These are phyloP conservation scores for Geotrichum europaeum DNA, from an alignment of 1,139 yeast genomes.

Conservation along the genomic window DNA sequence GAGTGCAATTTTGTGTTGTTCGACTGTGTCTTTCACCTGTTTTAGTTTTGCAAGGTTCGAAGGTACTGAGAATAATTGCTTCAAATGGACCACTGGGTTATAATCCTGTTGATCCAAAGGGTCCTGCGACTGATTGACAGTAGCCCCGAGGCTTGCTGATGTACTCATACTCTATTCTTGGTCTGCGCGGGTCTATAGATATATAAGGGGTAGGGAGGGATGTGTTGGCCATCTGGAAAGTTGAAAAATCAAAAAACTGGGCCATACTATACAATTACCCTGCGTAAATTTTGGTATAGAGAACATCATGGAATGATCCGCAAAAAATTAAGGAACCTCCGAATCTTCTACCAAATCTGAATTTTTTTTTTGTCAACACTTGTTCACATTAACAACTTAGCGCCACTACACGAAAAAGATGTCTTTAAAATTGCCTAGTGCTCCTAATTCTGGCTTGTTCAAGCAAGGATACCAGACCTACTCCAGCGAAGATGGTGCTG, in stretches of 20 bases:
- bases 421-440: slow-evolving; percentile 89
- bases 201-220: background rate
- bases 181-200: background rate
- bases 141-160: background rate
- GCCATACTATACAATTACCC: background rate
- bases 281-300: background rate
- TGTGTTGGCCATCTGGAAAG: background rate
- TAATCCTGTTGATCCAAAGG: slow-evolving; percentile 26
- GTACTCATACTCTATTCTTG: background rate
- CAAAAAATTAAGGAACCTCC: background rate
- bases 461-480: slow-evolving; percentile 94
- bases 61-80: slow-evolving; percentile 30
- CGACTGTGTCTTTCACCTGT: slow-evolving; percentile 26
- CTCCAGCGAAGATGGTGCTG: slow-evolving; percentile 90
- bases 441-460: slow-evolving; percentile 89
- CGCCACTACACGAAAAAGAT: slow-evolving; percentile 35
- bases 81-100: slow-evolving; percentile 40
- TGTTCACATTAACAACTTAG: background rate
- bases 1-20: slow-evolving; percentile 44
- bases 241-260: background rate
- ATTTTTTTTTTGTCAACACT: background rate
- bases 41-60: slow-evolving; percentile 22
- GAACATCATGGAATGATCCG: background rate
- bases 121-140: slow-evolving; percentile 1
- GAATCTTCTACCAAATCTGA: background rate